Evolutionary conservation across 2,329 filamentous ascomycete species (phyloP).

Genomic region (Helicocarpus griseus): DNA sequence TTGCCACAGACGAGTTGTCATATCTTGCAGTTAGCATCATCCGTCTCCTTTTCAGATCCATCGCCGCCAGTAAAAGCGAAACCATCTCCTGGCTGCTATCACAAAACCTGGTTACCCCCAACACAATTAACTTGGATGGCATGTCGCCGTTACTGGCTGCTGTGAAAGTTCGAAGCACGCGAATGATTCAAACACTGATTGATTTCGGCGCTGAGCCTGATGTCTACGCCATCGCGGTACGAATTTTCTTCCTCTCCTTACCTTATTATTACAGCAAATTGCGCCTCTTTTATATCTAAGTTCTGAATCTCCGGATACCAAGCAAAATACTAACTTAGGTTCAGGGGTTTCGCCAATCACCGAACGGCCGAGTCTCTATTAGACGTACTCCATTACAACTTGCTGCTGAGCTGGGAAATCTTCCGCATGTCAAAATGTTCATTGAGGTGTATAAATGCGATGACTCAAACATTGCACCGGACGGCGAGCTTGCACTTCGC

Average conservation of each 20-base stretch:
- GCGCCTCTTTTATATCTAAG: too few species aligned
- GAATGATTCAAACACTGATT: not conserved
- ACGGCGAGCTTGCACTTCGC: conserved; percentile 4
- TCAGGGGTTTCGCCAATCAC: not conserved
- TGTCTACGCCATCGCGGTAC: not conserved
- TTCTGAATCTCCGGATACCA: too few species aligned
- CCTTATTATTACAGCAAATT: too few species aligned
- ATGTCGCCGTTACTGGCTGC: conserved; percentile 4
- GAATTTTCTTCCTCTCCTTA: too few species aligned
- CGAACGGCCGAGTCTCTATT: not conserved
- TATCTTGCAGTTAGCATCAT: not conserved
- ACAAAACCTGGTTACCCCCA: not conserved
- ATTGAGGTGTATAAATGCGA: conserved; percentile 3
- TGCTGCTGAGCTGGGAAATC: conserved; percentile 1
- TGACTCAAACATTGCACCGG: conserved; percentile 3
- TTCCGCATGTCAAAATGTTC: conserved; percentile 3
- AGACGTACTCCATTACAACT: conserved; percentile 2
- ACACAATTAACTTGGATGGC: not conserved
- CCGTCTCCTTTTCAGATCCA: not conserved
- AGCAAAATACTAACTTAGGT: not conserved
- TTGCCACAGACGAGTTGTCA: not conserved
- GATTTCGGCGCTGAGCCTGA: conserved; percentile 1
- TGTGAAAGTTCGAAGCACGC: not conserved
- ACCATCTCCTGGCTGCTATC: conserved; percentile 1
- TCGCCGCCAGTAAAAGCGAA: not conserved